Conservation (phyloP, 192 early-diverging fungal species). For the Coemansia sp. region DNA sequence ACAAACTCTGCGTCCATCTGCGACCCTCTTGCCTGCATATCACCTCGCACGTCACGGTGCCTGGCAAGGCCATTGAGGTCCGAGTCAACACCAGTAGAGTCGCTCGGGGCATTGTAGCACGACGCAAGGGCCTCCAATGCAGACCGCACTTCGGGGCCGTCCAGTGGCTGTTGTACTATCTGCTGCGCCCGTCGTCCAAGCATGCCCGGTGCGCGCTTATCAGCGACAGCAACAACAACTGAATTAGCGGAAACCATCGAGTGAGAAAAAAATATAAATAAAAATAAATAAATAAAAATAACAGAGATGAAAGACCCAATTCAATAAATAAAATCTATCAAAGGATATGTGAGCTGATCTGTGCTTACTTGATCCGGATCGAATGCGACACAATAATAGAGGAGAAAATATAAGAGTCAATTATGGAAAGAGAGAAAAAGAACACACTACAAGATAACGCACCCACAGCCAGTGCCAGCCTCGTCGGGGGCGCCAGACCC, state of each 20-base stretch:
- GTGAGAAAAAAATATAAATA: background rate
- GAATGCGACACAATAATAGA: background rate
- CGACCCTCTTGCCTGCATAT: constrained; percentile 26
- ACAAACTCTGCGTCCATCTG: constrained; percentile 40
- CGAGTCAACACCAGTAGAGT: background rate
- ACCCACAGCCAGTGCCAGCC: constrained; percentile 59
- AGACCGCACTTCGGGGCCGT: constrained; percentile 20
- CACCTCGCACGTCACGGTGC: constrained; percentile 38
- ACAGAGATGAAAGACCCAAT: background rate
- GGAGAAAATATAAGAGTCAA: background rate
- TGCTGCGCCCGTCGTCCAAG: constrained; percentile 42
- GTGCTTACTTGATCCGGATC: background rate
- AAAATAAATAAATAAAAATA: no score
- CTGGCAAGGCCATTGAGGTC: constrained; percentile 1
- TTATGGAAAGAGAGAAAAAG: background rate
- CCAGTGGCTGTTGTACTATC: constrained; percentile 33
- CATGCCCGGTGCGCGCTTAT: constrained; percentile 24
- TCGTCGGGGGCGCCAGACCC: constrained; percentile 48
- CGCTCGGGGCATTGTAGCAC: constrained; percentile 12
- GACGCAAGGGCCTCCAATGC: constrained; percentile 30
- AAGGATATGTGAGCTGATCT: background rate
- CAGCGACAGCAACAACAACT: background rate
- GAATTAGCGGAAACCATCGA: background rate
- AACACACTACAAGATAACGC: constrained; percentile 60
- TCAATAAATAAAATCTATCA: no score